phyloP scores from a whole-genome alignment of 129 eudicot species.

The Tagetes patula region DNA sequence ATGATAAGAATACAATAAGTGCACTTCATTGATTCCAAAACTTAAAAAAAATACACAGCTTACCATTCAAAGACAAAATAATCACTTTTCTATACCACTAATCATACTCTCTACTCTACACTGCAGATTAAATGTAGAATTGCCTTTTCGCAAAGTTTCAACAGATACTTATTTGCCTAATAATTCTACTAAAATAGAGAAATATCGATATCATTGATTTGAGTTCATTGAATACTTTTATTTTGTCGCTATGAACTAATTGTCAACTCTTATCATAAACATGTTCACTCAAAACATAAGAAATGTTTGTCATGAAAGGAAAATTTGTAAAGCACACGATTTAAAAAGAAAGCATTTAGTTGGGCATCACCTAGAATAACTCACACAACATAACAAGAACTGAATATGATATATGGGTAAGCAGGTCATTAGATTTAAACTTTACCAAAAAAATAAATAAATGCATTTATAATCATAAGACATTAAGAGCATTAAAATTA shows the following conservation, averaged over 20 bases:
- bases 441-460: background rate
- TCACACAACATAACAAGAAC: constrained; percentile 7
- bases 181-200: background rate
- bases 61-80: background rate
- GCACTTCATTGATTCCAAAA: background rate
- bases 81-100: background rate
- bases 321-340: background rate
- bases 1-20: background rate
- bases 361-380: background rate
- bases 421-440: background rate
- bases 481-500: background rate
- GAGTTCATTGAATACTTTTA: background rate
- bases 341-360: background rate
- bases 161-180: background rate
- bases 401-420: constrained; percentile 39
- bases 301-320: background rate
- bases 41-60: background rate
- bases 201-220: background rate
- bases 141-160: background rate
- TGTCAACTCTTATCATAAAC: background rate
- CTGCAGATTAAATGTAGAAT: background rate
- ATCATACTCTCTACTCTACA: background rate
- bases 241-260: background rate
- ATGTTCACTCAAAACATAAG: background rate
- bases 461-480: background rate